Base-by-base conservation (phyloP, 306 rosid genomes). In the Vigna unguiculata region DNA sequence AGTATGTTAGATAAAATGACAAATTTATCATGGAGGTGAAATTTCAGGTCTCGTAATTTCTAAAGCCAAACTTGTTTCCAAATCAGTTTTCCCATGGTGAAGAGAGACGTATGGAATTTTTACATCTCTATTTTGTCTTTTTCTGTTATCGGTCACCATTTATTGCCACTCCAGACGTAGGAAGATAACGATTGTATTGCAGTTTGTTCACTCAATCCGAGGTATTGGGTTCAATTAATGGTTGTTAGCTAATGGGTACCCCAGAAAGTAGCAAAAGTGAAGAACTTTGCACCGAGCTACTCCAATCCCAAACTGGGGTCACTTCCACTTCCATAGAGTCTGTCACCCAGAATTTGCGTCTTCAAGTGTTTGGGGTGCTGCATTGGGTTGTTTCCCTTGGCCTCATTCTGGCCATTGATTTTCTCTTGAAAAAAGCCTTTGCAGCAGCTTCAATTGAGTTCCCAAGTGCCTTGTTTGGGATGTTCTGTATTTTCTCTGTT, bases 391-490 rank as follows among this genome's bases (percentile, higher is more conserved):
- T 84, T 9, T 89, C 97, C 14, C 82, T 92, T 6, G 93, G 90
- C 28, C 82, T 86, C 32, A 38, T 92, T 48, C 79, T 92, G 15
- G 85, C 85, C 13, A 57, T 60, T 49, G 97, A 90, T 36, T 69
- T 86, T 1, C 4, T 82, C 40, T 86, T 83, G 87, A 92, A 87
- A 53, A 54, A 59, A 70, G 85, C 82, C 17, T 92, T 92, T 52
- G 85, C 51, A 49, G 83, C 85, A 2, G 96, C 92, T 74, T 80
- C 92, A 5, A 87, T 92, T 75, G 87, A 82, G 87, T 92, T 92
- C 81, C 93, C 97, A 0, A 90, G 97, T 79, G 92, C 97, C 1
- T 68, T 92, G 81, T 92, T 90, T 47, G 96, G 96, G 67, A 90
- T 92, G 97, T 92, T 92, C 64, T 92, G 93, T 85, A 92, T 90